Evolutionary conservation across 768 basidiomycete genomes (phyloP).

Genomic region (Tylopilus cervinicoccineus): DNA sequence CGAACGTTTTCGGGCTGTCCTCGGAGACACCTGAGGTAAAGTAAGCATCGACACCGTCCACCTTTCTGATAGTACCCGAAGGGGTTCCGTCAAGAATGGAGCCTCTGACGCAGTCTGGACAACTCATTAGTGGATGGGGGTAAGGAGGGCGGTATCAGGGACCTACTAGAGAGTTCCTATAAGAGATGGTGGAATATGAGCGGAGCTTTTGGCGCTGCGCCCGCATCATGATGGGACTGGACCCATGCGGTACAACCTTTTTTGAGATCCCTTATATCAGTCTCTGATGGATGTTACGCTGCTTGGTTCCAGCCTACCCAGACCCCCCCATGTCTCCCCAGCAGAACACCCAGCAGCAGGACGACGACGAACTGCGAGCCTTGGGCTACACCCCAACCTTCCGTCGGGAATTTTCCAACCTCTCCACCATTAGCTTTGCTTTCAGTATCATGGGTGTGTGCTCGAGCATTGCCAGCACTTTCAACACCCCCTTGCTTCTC

Average conservation of each 20-base stretch:
- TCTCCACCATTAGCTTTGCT: constrained; percentile 33
- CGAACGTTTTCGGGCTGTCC: constrained; percentile 16
- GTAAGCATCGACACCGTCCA: constrained; percentile 39
- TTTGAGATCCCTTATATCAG: constrained; percentile 1
- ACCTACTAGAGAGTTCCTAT: too few relatives aligned
- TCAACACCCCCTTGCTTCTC: constrained; percentile 35
- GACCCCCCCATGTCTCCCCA: constrained; percentile 5
- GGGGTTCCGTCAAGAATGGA: constrained; percentile 44
- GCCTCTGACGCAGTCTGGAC: constrained; percentile 36
- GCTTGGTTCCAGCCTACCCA: too few relatives aligned
- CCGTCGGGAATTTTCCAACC: constrained; percentile 41
- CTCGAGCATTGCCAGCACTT: constrained; percentile 36
- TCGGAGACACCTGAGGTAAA: constrained; percentile 29
- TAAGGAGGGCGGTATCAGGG: too few relatives aligned
- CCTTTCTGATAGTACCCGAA: constrained; percentile 34
- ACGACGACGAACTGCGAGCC: constrained; percentile 24
- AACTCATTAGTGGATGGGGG: constrained; percentile 2
- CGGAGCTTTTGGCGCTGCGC: too few relatives aligned
- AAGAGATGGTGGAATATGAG: too few relatives aligned
- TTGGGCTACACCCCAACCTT: constrained; percentile 34
- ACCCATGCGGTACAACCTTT: too few relatives aligned
- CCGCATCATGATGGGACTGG: too few relatives aligned
- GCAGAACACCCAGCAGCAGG: constrained; percentile 1
- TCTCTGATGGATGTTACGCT: not conserved
- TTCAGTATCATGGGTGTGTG: constrained; percentile 36